Percentiles rank a stretch among this genome's conserved stretches.
phyloP scores from a whole-genome alignment of 192 early-diverging fungal genomes.

The Geranomyces michiganensis region DNA sequence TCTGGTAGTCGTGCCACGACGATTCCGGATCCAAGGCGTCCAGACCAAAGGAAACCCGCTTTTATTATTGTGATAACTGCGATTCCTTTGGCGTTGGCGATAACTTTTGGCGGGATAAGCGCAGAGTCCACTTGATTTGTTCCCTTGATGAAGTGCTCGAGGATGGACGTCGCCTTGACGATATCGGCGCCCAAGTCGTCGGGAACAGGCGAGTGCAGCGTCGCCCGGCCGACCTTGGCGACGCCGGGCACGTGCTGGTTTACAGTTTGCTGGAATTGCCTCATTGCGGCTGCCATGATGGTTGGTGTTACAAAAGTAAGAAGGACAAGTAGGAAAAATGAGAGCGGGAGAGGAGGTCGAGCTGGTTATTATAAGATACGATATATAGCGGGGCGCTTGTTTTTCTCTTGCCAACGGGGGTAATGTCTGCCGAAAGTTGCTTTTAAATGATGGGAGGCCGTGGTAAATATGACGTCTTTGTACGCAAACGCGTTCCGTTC shows the following conservation, averaged over 20 bases:
- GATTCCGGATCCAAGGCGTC: slow-evolving; percentile 81
- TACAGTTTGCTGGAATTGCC: neutral
- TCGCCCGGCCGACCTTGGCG: slow-evolving; percentile 32
- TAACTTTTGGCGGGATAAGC: slow-evolving; percentile 40
- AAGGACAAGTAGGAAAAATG: no score
- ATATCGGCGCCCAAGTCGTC: slow-evolving; percentile 62
- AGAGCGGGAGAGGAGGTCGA: no score
- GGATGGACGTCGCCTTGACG: slow-evolving; percentile 65
- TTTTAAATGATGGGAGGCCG: no score
- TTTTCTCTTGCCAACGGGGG: no score
- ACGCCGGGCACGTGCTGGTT: slow-evolving; percentile 24
- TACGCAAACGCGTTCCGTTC: no score
- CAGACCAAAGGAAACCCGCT: slow-evolving; percentile 85
- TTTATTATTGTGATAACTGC: slow-evolving; percentile 88
- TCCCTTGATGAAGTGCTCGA: slow-evolving; percentile 62
- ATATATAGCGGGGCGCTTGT: no score
- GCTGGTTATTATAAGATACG: no score
- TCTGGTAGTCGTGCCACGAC: slow-evolving; percentile 81
- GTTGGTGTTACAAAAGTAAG: no score
- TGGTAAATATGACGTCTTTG: no score
- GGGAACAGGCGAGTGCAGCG: slow-evolving; percentile 62
- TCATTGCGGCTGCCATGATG: no score
- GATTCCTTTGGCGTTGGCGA: slow-evolving; percentile 53
- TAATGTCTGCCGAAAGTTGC: no score
- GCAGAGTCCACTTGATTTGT: slow-evolving; percentile 45